A percentile compares a stretch with the other conserved stretches of the same genome.
Conservation (phyloP, 768 basidiomycete genomes). For the Clitopilus hobsonii region DNA sequence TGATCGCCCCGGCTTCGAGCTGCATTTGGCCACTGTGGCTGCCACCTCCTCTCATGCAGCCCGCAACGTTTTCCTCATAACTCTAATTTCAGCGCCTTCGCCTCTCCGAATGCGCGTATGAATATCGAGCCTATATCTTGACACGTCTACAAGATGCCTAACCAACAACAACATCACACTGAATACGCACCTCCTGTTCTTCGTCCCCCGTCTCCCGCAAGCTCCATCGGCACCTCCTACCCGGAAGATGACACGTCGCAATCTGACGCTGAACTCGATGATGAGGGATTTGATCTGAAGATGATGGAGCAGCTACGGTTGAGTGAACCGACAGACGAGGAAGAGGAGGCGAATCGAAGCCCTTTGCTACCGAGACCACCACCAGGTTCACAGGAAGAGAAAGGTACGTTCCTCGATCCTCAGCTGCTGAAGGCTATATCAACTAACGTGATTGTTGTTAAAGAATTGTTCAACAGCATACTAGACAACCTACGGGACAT, state of each 20-base stretch:
- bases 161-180: conserved; percentile 17
- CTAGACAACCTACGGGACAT: conserved; percentile 29
- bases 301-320: conserved; percentile 35
- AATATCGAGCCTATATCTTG: not conserved
- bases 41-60: not conserved
- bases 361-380: conserved; percentile 28
- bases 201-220: conserved; percentile 46
- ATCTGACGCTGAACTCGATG: conserved; percentile 34
- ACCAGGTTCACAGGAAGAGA: conserved; percentile 25
- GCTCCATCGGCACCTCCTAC: conserved; percentile 45
- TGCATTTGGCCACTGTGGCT: not conserved
- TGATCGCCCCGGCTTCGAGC: not conserved
- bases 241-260: conserved; percentile 40
- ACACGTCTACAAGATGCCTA: not conserved
- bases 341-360: conserved; percentile 33
- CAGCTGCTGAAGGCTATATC: not conserved
- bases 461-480: conserved; percentile 31
- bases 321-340: conserved; percentile 30
- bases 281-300: conserved; percentile 37
- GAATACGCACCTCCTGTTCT: conserved; percentile 46
- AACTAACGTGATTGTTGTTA: not conserved
- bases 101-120: not conserved
- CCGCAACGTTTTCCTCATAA: too few species aligned
- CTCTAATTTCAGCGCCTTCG: too few species aligned
- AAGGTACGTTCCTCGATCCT: conserved; percentile 22